phyloP scores from a whole-genome alignment of 495 filamentous ascomycete genomes.

The Lasiosphaeriaceae sp. region DNA sequence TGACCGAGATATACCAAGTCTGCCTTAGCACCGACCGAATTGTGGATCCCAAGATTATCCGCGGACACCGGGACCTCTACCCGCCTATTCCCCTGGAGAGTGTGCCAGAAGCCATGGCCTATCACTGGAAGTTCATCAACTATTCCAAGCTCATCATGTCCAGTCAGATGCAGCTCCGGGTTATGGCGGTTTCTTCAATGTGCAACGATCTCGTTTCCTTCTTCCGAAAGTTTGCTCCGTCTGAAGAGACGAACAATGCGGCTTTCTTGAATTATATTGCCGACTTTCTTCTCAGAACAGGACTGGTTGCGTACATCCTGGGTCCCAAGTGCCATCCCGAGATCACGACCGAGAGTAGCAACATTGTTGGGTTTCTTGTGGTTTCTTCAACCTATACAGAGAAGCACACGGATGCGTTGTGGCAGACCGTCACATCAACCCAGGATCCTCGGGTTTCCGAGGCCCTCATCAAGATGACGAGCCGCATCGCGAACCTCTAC shows the following conservation, averaged over 20 bases:
- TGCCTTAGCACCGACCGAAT: conserved; percentile 37
- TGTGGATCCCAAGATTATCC: conserved; percentile 28
- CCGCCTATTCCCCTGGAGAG: conserved; percentile 25
- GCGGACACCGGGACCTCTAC: conserved; percentile 26
- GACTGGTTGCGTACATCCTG: conserved; percentile 79
- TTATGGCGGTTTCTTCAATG: conserved; percentile 67
- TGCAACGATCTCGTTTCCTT: conserved; percentile 64
- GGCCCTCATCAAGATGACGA: conserved; percentile 74
- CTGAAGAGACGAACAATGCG: conserved; percentile 35
- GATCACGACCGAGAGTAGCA: conserved; percentile 73
- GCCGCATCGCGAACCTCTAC: conserved; percentile 59
- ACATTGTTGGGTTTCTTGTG: conserved; percentile 85
- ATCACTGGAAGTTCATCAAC: conserved; percentile 67
- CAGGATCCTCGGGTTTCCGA: conserved; percentile 81
- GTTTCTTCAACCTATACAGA: conserved; percentile 70
- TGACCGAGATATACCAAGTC: conserved; percentile 38
- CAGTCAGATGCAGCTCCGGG: conserved; percentile 85
- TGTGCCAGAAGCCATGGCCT: conserved; percentile 46
- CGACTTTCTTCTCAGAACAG: conserved; percentile 58
- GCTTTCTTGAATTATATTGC: conserved; percentile 62
- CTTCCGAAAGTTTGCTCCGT: conserved; percentile 47
- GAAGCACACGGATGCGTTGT: conserved; percentile 74
- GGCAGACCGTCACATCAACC: conserved; percentile 77
- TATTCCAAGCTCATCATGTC: conserved; percentile 70
- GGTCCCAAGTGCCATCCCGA: conserved; percentile 90